These are phyloP conservation scores for Backusella westeae DNA, from an alignment of 192 early-diverging fungal genomes.

Conservation along the genomic window DNA sequence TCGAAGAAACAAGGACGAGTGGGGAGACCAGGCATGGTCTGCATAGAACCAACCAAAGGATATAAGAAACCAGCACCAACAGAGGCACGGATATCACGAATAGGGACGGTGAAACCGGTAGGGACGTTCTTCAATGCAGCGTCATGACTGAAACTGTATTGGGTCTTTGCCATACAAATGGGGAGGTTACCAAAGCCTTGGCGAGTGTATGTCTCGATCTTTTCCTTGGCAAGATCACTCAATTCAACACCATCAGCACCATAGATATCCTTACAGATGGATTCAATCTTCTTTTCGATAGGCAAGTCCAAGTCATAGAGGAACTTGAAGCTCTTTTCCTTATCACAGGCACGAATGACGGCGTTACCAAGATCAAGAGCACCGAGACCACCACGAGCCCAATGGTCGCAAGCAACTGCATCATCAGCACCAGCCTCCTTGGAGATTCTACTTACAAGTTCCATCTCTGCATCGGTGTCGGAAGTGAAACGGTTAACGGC, in stretches of 20 bases:
- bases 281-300: conserved; percentile 91
- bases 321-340: conserved; percentile 68
- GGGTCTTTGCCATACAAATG: conserved; percentile 99
- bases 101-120: conserved; percentile 86
- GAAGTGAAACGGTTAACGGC: conserved; percentile 17
- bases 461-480: conserved; percentile 86
- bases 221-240: conserved; percentile 78
- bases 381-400: conserved; percentile 91
- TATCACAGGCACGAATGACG: conserved; percentile 69
- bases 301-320: conserved; percentile 79
- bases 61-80: conserved; percentile 98
- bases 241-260: conserved; percentile 90
- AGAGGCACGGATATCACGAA: conserved; percentile 93
- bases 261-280: conserved; percentile 92
- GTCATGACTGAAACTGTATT: conserved; percentile 90
- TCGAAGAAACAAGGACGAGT: conserved; percentile 97
- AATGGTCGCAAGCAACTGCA: conserved; percentile 89
- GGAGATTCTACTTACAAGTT: conserved; percentile 69
- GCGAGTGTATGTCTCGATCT: conserved; percentile 83
- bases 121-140: conserved; percentile 92
- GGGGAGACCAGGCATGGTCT: conserved; percentile 96
- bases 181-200: conserved; percentile 89
- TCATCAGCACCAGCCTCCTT: conserved; percentile 83
- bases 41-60: conserved; percentile 94
- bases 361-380: conserved; percentile 85